These are phyloP conservation scores for Cephaloascus albidus DNA, from an alignment of 805 yeast species.

Conservation along the genomic window DNA sequence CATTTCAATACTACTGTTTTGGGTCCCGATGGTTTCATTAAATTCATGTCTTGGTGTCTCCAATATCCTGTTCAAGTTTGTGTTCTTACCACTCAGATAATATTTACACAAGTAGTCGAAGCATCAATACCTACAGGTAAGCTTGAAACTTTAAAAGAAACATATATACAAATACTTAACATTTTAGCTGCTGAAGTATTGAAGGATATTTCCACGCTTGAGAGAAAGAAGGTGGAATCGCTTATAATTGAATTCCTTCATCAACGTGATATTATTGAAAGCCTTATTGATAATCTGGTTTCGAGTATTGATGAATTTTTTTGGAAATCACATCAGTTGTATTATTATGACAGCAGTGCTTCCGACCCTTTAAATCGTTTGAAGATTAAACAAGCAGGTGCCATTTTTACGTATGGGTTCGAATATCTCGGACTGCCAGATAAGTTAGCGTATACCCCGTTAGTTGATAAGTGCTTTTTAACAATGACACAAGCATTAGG, in stretches of 20 bases:
- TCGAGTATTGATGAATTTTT: conserved; percentile 10
- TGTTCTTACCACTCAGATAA: conserved; percentile 44
- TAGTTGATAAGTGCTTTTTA: conserved; percentile 53
- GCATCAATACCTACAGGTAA: conserved; percentile 6
- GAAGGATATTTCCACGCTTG: conserved; percentile 13
- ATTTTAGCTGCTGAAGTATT: conserved; percentile 19
- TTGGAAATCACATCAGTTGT: conserved; percentile 50
- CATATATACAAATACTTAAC: conserved; percentile 7
- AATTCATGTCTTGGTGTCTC: conserved; percentile 18
- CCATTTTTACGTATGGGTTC: conserved; percentile 56
- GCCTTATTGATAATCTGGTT: conserved; percentile 7
- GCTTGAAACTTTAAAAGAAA: background rate
- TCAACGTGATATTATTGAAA: conserved; percentile 31
- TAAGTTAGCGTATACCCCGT: conserved; percentile 67
- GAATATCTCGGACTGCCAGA: conserved; percentile 76
- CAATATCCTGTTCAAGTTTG: conserved; percentile 47
- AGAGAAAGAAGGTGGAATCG: conserved; percentile 41
- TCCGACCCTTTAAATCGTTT: conserved; percentile 23
- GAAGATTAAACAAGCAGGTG: conserved; percentile 41
- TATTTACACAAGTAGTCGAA: conserved; percentile 41
- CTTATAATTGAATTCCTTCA: conserved; percentile 63
- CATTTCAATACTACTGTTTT: conserved; percentile 6
- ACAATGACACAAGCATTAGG: conserved; percentile 68
- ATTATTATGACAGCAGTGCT: conserved; percentile 19
- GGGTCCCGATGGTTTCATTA: conserved; percentile 8